phyloP scores from a whole-genome alignment of 768 basidiomycete genomes.

The Lactarius hengduanensis region DNA sequence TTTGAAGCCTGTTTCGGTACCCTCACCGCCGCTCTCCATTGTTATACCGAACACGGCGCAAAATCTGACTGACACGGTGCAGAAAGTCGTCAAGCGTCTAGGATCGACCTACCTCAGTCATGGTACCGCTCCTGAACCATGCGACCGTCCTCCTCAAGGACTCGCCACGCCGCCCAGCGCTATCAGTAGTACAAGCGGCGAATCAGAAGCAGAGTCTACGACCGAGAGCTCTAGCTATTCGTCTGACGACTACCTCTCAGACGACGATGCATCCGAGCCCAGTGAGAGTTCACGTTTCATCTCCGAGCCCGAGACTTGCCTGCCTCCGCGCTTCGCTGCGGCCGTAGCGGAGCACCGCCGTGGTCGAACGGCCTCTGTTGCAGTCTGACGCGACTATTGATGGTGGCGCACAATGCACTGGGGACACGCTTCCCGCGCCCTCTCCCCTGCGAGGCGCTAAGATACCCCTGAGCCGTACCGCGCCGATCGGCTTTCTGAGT shows the following conservation, averaged over 20 bases:
- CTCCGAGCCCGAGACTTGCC: conserved; percentile 33
- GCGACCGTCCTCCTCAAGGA: conserved; percentile 11
- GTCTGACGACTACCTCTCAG: conserved; percentile 37
- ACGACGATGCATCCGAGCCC: conserved; percentile 40
- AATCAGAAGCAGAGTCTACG: conserved; percentile 26
- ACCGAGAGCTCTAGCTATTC: conserved; percentile 24
- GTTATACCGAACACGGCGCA: conserved; percentile 30
- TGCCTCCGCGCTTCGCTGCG: conserved; percentile 48
- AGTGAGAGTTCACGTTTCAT: conserved; percentile 10
- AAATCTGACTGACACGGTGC: conserved; percentile 51
- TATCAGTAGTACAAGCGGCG: conserved; percentile 24
- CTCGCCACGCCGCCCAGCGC: conserved; percentile 21
- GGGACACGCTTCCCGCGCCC: conserved; percentile 8
- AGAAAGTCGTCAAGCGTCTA: conserved; percentile 57
- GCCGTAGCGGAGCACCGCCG: conserved; percentile 38
- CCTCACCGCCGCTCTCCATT: conserved; percentile 30
- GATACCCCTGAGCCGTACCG: conserved; percentile 32
- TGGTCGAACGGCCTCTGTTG: conserved; percentile 21
- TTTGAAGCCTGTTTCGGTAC: background rate
- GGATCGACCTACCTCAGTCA: conserved; percentile 42
- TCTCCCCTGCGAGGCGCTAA: conserved; percentile 27
- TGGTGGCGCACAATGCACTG: conserved; percentile 14
- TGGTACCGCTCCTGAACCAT: conserved; percentile 26
- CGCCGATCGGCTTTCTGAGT: conserved; percentile 54
- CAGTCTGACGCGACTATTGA: conserved; percentile 28